Percentiles rank a stretch among this genome's conserved stretches.
These are phyloP conservation scores for Fraxinus excelsior DNA, from an alignment of 257 asterid species.

Conservation along the genomic window DNA sequence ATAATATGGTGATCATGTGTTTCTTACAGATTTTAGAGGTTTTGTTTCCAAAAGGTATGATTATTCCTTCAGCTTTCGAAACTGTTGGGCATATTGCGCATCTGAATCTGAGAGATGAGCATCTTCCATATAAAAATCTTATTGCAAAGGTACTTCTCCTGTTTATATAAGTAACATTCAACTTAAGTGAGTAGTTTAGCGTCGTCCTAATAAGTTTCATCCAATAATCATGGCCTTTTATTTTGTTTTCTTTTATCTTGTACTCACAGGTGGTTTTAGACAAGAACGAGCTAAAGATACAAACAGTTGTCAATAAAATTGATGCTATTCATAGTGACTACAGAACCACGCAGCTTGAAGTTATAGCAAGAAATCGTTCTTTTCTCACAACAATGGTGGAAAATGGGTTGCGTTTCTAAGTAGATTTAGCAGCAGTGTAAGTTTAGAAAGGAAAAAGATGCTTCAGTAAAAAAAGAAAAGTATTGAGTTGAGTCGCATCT, in stretches of 20 bases:
- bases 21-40: conserved; percentile 74
- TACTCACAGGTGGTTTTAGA: conserved; percentile 75
- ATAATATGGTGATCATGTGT: conserved; percentile 12
- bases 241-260: conserved; percentile 11
- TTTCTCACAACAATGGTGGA: conserved; percentile 79
- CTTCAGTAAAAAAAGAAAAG: conserved; percentile 11
- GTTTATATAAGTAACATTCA: conserved; percentile 14
- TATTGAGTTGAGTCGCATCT: conserved; percentile 16
- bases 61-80: conserved; percentile 82
- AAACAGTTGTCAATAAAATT: conserved; percentile 87
- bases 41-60: conserved; percentile 77
- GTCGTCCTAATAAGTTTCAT: conserved; percentile 14
- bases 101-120: conserved; percentile 82
- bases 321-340: conserved; percentile 81
- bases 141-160: conserved; percentile 69
- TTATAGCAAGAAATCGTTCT: conserved; percentile 92
- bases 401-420: conserved; percentile 82
- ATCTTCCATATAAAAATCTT: conserved; percentile 65
- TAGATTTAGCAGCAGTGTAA: conserved; percentile 90
- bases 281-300: conserved; percentile 84
- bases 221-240: conserved; percentile 7
- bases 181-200: conserved; percentile 12
- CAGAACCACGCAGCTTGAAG: conserved; percentile 94
- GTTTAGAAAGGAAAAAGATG: conserved; percentile 34
- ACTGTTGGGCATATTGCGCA: conserved; percentile 94